Evolutionary conservation across 495 filamentous ascomycete species (phyloP), one percentile per base, ranked within the genome.

Genomic region (Tetracladium setigerum): DNA sequence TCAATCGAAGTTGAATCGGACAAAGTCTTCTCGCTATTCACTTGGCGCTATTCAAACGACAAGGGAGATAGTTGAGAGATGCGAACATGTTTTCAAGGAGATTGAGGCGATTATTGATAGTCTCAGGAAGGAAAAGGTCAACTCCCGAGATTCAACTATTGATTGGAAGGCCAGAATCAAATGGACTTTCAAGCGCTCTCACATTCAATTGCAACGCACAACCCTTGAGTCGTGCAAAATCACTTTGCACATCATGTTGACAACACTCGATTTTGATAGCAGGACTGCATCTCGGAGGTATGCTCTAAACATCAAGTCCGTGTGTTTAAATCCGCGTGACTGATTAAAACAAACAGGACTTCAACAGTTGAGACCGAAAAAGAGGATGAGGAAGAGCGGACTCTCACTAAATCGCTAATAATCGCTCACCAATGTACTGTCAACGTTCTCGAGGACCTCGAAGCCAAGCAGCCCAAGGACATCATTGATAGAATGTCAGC

Each of bases 1-100:
- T 8, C 54, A 67, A 24, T 74, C 76, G 0, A 63, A 47, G 10
- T 69, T 79, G n/a, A 78, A 67, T 47, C 72, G 79, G 52, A 75
- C 74, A 2, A 71, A 68, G 40, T 78, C 77, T 58, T 67, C 59
- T 38, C 61, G 72, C 30, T 58, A 75, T 5, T 60, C 59, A 5
- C 67, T 74, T 0, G 52, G 58, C 5, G 24, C 45, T 7, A 30
- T 51, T 27, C 41, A 35, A 22, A 39, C 40, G 10, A 39, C 41
- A 4, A 18, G 30, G 18, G 77, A 81, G 33, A 61, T 47, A 49
- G 66, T 35, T 65, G 61, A 2, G 62, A 65, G 10, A 64, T 53
- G 43, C 15, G 43, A 69, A 2, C 68, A 67, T 47, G 44, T 72
- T 12, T 54, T 62, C 5, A 70, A 71, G 39, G 53, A 53, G 1